Evolutionary conservation across 2,329 filamentous ascomycete species (phyloP).

Genomic region (Trichoderma arundinaceum): DNA sequence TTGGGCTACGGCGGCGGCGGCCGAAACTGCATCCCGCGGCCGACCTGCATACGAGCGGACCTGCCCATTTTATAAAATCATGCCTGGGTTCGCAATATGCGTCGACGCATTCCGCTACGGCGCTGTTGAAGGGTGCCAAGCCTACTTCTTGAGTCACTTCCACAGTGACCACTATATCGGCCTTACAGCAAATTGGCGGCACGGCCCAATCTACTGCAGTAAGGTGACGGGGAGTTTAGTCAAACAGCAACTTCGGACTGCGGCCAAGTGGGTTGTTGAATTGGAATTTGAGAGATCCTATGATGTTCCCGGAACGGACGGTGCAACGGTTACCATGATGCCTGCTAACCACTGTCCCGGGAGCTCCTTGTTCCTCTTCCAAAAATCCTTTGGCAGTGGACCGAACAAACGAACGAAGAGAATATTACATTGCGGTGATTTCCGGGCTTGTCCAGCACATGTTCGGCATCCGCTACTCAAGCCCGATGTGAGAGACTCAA

Average conservation of each 20-base stretch:
- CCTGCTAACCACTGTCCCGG: constrained; percentile 96
- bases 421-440: constrained; percentile 94
- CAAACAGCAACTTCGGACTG: constrained; percentile 81
- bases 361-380: constrained; percentile 90
- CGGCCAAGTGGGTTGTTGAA: constrained; percentile 82
- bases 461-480: constrained; percentile 80
- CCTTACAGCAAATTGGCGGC: constrained; percentile 83
- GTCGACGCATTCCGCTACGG: constrained; percentile 97
- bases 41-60: constrained; percentile 87
- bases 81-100: constrained; percentile 89
- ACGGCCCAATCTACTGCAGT: constrained; percentile 97
- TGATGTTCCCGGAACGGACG: constrained; percentile 81
- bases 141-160: constrained; percentile 97
- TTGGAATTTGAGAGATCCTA: constrained; percentile 82
- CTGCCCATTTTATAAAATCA: constrained; percentile 98
- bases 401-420: constrained; percentile 69
- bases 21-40: constrained; percentile 77
- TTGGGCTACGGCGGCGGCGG: constrained; percentile 84
- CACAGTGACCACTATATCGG: constrained; percentile 98
- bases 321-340: constrained; percentile 91
- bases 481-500: constrained; percentile 72
- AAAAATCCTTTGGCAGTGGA: constrained; percentile 72
- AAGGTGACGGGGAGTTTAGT: constrained; percentile 90
- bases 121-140: constrained; percentile 86
- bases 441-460: constrained; percentile 86